Base-by-base conservation (phyloP, 2,329 filamentous ascomycete genomes). In the Arachnomyces sp. region DNA sequence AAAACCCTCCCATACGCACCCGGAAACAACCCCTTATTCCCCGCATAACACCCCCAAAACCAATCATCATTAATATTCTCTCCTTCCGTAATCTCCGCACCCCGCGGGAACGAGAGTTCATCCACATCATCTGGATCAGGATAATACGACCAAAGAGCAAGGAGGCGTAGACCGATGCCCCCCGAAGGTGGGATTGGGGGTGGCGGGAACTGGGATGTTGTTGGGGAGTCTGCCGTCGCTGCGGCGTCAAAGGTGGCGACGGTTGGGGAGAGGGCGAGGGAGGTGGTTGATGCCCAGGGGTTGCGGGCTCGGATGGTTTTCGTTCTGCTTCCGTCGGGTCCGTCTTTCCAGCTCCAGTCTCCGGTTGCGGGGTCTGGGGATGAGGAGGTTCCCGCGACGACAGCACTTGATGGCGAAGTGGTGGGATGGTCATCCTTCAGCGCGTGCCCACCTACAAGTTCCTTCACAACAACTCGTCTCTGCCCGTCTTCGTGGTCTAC, bases 61-160 rank as follows among this genome's bases (percentile, higher is more conserved):
- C 89, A 96, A 59, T 94, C 88, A 13, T 82, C 84, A 58, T 94
- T 94, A 35, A 93, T 78, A 59, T 92, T 84, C 58, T 90, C 82
- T 29, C 83, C 78, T 65, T 96, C 90, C 5, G 74, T 73, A 11
- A 96, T 76, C 60, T 92, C 84, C 0, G 89, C 88, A 7, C 84
- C 81, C 37, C 79, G 80, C 0, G 90, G 90, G 51, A 96, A 95
- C 46, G 81, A 62, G 31, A 96, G 64, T 64, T 96, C 90, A 56
- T 94, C 84, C 11, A 53, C 47, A 8, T 60, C 57, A 1, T 54
- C 56, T 5, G 62, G 58, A 2, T 74, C 73, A 0, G 87, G 86
- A 55, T 82, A 89, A 72, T 86, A 94, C 3, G 79, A 73, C 84
- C 86, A 95, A 12, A 73, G 63, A 0, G 86, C 86, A 16, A 73